Base-by-base conservation (phyloP, 108 stramenopile species). In the Fistulifera pelliculosa region DNA sequence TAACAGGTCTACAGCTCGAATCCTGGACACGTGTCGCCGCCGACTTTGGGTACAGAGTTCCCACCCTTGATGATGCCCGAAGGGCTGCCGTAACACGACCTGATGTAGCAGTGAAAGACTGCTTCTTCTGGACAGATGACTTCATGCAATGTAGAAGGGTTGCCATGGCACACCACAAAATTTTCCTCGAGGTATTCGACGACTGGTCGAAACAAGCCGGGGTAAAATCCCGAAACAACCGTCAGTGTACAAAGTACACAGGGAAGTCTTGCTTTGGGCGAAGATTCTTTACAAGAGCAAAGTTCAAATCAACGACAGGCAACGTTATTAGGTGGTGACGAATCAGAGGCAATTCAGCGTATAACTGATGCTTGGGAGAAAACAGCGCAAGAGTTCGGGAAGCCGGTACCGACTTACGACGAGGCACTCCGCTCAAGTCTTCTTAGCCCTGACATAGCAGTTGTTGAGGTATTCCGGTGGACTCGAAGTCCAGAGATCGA, bases 21-120 rank as follows among this genome's bases (percentile, higher is more conserved):
- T 79, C 73, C 14, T 90, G 87, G 87, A 71, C 71, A 44, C 69
- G 67, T 40, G 77, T 80, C n/a, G 76, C 81, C 6, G 76, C 79
- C 49, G 48, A 50, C 1, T 64, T 65, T 54, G 71, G 60, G 11
- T 79, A 77, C 35, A 48, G 55, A 41, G 55, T 67, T 16, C 76
- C 72, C 18, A 49, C 64, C 1, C 41, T 64, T 10, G 81, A 82
- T 38, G 76, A 80, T 45, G 53, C 74, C 4, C 67, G 51, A 41
- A 64, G 58, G 17, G 87, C 83, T 41, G 69, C 81, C 2, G 75
- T 89, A 21, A 41, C 66, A 38, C 54, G 58, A 41, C 74, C 87
- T n/a, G 76, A 75, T 14, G 48, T 60, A 42, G 87, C 87, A 1
- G 68, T 85, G 16, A 70, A 71, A 18, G 63, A 66, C 28, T 56